Evolutionary conservation across 257 asterid species (phyloP), one percentile per base, ranked within the genome.

Genomic region (Knoxia roxburghii): DNA sequence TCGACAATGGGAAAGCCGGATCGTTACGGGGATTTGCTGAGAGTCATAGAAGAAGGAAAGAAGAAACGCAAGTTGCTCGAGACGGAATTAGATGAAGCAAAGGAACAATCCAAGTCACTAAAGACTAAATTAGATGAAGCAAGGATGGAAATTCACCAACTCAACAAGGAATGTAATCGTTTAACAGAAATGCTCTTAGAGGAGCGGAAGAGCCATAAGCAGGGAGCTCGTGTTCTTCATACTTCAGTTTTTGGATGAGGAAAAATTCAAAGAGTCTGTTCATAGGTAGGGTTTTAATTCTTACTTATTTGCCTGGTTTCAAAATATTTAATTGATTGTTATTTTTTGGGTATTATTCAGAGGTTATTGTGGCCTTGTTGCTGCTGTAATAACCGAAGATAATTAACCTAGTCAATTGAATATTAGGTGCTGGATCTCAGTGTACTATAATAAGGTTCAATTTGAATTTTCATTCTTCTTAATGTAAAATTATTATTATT

Each of bases 121-220:
- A 13, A 40, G 13, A 10, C 45, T 40, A 88, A 91, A 95, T 77
- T 91, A 48, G 43, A 80, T 32, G 93, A 81, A 74, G 73, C 82
- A 12, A 76, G 32, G 1, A 63, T 10, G 14, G 78, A 82, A 66
- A 26, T 79, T 64, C 85, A 81, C 76, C 88, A 83, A 73, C 79
- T 78, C 51, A 72, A 67, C 72, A 86, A 77, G 81, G 97, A 89
- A 73, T 93, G 84, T 75, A 96, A 84, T 60, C 75, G 76, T 69
- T 68, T 92, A 46, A 77, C 89, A 0, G 95, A 89, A 26, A 75
- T 86, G 75, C 86, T 92, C 75, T 73, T 96, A 3, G 97, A 92
- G 77, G 98, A 89, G 85, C 83, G 90, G 77, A 87, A 61, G 78
- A 54, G 74, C 86, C 67, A 62, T 83, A 73, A 83, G 86, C 73